Evolutionary conservation across 176 grass and related monocot genomes (phyloP), one percentile per base, ranked within the genome.

Genomic region (Cocos nucifera): DNA sequence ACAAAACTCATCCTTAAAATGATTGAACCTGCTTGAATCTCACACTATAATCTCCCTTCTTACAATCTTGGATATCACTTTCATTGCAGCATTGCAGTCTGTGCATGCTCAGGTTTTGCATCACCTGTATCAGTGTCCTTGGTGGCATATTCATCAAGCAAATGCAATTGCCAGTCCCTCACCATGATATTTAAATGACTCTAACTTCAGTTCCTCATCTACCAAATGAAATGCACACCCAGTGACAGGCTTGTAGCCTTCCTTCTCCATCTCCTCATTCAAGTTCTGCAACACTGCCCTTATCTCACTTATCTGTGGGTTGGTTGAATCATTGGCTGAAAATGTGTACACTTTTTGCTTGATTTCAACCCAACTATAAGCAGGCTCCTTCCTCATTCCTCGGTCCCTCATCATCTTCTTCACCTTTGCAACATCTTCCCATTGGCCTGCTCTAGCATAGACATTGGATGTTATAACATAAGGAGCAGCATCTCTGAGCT

Each of bases 331-430:
- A 68, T 95, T 87, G n/a, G 86, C 87, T 7, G 80, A 87, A 68
- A 95, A 95, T 23, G 19, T 89, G 65, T 84, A 89, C 28, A 82
- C 78, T 32, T 82, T 86, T 48, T 78, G 64, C 69, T 77, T 90
- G 68, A 95, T 75, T 77, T 95, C 91, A 69, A 95, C 83, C 91
- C 86, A 95, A 84, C 91, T 95, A 71, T 78, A 79, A 59, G 73
- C 86, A 1, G 83, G 77, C 56, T 90, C 80, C 75, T 95, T 95
- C 76, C 62, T 69, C 69, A 90, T 56, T 22, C 91, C 77, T 84
- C 58, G 73, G 59, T 90, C 86, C 73, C 86, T 84, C 83, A 87
- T 95, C 66, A 72, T 26, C 73, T 84, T 95, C 58, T 95, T 90
- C 53, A 90, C 83, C 61, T 20, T 69, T 9, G 91, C 91, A 61